Conservation (phyloP, 2,329 filamentous ascomycete genomes). For the Coniochaeta sp. region DNA sequence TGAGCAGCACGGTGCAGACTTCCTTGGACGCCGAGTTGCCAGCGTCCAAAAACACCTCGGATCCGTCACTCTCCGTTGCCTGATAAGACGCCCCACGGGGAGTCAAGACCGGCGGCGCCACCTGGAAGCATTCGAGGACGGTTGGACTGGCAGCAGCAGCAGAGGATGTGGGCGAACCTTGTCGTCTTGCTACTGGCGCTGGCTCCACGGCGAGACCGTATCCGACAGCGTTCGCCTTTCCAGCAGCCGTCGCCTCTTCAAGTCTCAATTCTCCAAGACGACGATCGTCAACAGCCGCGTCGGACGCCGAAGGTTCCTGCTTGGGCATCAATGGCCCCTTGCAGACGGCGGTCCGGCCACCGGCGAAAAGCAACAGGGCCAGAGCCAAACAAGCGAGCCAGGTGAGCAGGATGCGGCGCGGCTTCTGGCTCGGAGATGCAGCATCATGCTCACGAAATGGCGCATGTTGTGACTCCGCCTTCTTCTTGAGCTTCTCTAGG, state of each 20-base stretch:
- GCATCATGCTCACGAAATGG: neutral
- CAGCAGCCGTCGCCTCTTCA: neutral
- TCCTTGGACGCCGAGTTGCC: conserved; percentile 16
- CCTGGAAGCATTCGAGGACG: conserved; percentile 58
- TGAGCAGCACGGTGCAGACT: conserved; percentile 49
- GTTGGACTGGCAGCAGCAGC: conserved; percentile 16
- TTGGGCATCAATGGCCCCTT: neutral
- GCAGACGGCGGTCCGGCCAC: neutral
- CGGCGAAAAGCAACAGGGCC: neutral
- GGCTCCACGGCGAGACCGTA: neutral
- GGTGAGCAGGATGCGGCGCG: neutral
- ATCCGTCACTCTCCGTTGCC: conserved; percentile 24
- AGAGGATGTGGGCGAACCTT: conserved; percentile 10
- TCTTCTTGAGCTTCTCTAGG: neutral
- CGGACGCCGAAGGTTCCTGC: neutral
- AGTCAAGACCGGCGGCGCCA: conserved; percentile 57
- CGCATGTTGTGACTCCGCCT: neutral
- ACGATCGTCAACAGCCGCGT: neutral
- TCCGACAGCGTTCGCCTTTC: neutral
- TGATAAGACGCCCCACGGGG: conserved; percentile 23
- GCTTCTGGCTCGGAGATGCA: neutral
- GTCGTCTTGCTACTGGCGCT: neutral
- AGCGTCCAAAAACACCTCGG: neutral
- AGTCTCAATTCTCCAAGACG: neutral
- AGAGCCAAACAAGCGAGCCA: neutral